A percentile compares a stretch with the other conserved stretches of the same genome.
Conservation (phyloP, 495 filamentous ascomycete species). For the Terfezia boudieri region DNA sequence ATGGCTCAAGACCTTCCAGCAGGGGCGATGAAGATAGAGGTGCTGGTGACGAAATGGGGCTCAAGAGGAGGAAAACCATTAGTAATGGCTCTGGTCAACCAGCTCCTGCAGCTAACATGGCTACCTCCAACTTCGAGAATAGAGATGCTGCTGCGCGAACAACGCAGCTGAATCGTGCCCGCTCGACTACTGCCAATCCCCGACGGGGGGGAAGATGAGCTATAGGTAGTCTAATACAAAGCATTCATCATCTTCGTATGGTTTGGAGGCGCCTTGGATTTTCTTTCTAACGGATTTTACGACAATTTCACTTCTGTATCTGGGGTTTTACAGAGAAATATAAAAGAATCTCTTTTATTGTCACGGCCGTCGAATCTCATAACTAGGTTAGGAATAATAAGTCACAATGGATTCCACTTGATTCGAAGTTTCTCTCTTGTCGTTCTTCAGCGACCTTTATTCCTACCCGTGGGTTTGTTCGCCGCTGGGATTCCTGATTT, state of each 20-base stretch:
- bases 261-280: too few relatives aligned
- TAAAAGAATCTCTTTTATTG: neutral
- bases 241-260: too few relatives aligned
- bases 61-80: slow-evolving; percentile 63
- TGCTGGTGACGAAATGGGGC: slow-evolving; percentile 19
- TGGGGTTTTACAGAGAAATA: slow-evolving; percentile 6
- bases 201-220: slow-evolving; percentile 13
- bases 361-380: neutral
- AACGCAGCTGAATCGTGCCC: slow-evolving; percentile 15
- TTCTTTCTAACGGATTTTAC: slow-evolving; percentile 13
- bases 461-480: slow-evolving; percentile 13
- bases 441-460: neutral
- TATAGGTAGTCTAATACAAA: slow-evolving; percentile 9
- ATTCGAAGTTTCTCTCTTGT: too few relatives aligned
- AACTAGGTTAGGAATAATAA: too few relatives aligned
- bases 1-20: slow-evolving; percentile 45
- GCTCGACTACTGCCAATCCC: slow-evolving; percentile 10
- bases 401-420: too few relatives aligned
- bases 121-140: slow-evolving; percentile 12
- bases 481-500: slow-evolving; percentile 6
- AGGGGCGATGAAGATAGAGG: slow-evolving; percentile 21
- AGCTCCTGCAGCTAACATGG: slow-evolving; percentile 2
- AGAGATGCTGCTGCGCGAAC: slow-evolving; percentile 2
- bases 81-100: neutral
- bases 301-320: slow-evolving; percentile 17